A percentile compares a stretch with the other conserved stretches of the same genome.
Evolutionary conservation across 2,329 filamentous ascomycete genomes (phyloP).

Genomic region (Aspergillus terreus): DNA sequence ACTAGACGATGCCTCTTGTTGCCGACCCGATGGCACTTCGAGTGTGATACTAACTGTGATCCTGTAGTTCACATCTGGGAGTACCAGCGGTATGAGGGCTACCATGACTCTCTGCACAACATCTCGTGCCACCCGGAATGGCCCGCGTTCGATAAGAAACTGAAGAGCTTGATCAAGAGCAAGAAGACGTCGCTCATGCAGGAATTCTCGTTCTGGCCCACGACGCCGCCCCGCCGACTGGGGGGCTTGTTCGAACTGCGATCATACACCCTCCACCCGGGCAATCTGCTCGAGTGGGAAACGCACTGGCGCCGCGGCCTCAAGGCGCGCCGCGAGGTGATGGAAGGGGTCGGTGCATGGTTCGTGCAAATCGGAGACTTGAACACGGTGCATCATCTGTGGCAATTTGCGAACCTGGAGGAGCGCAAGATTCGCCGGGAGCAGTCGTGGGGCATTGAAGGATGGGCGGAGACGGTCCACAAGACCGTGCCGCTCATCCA

Average conservation of each 20-base stretch:
- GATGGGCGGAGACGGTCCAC: conserved; percentile 96
- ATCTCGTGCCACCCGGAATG: conserved; percentile 83
- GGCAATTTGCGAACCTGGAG: conserved; percentile 97
- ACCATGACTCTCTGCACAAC: conserved; percentile 83
- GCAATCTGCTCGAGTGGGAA: conserved; percentile 97
- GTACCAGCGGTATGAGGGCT: conserved; percentile 94
- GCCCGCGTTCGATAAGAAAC: conserved; percentile 74
- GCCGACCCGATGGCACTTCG: not conserved
- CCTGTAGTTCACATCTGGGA: conserved; percentile 96
- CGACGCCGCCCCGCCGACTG: conserved; percentile 80
- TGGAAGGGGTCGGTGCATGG: conserved; percentile 98
- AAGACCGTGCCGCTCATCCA: conserved; percentile 98
- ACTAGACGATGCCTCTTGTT: not conserved
- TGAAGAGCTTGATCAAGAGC: conserved; percentile 77
- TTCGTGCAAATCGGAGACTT: conserved; percentile 97
- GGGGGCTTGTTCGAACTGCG: conserved; percentile 94
- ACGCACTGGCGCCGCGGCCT: conserved; percentile 94
- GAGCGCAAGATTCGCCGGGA: conserved; percentile 87
- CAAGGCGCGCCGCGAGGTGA: conserved; percentile 86
- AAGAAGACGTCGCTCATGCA: conserved; percentile 96
- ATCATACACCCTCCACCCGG: conserved; percentile 93
- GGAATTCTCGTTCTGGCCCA: conserved; percentile 99
- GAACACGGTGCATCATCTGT: conserved; percentile 96
- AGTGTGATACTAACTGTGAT: conserved; percentile 23
- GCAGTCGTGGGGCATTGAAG: conserved; percentile 91